Evolutionary conservation across 768 basidiomycete species (phyloP).

Genomic region (Jaapia argillacea): DNA sequence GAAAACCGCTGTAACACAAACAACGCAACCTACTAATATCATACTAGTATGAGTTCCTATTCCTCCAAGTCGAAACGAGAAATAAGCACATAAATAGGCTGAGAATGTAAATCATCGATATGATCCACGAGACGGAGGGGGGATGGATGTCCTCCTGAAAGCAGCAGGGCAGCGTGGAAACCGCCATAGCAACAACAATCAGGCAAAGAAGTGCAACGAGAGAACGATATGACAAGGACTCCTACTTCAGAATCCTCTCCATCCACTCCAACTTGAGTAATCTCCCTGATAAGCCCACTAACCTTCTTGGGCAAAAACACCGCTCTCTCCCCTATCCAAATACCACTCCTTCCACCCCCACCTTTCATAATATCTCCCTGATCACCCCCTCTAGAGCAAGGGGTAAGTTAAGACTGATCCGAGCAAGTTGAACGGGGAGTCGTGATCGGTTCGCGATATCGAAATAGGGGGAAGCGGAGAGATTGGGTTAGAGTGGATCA

Average conservation of each 20-base stretch:
- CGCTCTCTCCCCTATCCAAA: conserved; percentile 7
- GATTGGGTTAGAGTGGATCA: conserved; percentile 77
- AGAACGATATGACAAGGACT: too few species aligned
- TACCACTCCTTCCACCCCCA: conserved; percentile 10
- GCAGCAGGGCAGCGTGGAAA: too few species aligned
- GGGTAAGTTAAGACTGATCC: conserved; percentile 68
- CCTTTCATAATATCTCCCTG: conserved; percentile 24
- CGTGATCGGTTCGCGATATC: conserved; percentile 69
- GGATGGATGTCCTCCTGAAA: too few species aligned
- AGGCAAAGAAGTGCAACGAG: too few species aligned
- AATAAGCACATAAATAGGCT: too few species aligned
- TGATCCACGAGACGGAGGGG: too few species aligned
- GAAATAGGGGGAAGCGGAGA: conserved; percentile 66
- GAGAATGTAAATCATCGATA: too few species aligned
- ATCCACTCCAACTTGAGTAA: conserved; percentile 56
- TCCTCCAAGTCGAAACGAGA: too few species aligned
- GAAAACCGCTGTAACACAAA: too few species aligned
- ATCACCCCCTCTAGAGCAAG: conserved; percentile 66
- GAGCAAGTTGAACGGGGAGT: conserved; percentile 65
- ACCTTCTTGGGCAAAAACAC: conserved; percentile 46
- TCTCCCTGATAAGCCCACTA: conserved; percentile 47
- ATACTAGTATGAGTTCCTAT: too few species aligned
- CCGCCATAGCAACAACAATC: too few species aligned
- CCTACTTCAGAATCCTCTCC: conserved; percentile 36
- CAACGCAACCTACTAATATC: too few species aligned